Base-by-base conservation (phyloP, 1,139 yeast species). In the Debaryomyces singareniensis region DNA sequence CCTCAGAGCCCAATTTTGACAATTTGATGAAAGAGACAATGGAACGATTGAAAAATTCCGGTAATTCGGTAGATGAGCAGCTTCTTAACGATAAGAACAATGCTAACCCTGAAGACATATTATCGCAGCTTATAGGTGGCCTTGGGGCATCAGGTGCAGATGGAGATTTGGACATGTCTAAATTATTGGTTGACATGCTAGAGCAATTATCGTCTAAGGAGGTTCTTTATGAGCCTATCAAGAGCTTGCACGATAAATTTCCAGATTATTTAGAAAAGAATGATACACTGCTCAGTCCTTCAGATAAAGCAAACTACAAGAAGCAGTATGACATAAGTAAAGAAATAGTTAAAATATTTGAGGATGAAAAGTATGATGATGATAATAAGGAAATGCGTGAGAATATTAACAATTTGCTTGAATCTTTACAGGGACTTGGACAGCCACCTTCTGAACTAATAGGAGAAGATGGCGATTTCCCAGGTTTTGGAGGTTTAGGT, bases 151-250 rank as follows among this genome's bases (percentile, higher is more conserved):
- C 44, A 11, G 68, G 55, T 5, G 73, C 61, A 6, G 66, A 55
- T 15, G 80, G 72, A 16, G 71, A 65, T 36, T 55, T 75, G 45
- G 77, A 73, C 44, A 66, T 64, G 68, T 71, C 82, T 31, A 75
- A 77, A 38, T 64, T 89, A 27, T 65, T 89, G 39, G 71, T 74
- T 16, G 87, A 83, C 31, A 79, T 89, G 79, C 68, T 91, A 47
- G 81, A 79, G 37, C 93, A 86, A 51, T 70, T 91, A 53, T 76
- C 93, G 13, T 78, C 94, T 5, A 89, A 86, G 51, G 93, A 81
- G 35, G 85, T 89, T 18, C 66, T 91, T 29, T 89, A 85, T 50
- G 95, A 83, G 43, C 96, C 97, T 2, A 72, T 91, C 58, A 82
- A 79, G 47, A 95, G 86, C 37, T 68, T 89, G 53, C 75, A 80